Base-by-base conservation (phyloP, 495 filamentous ascomycete species). In the Daldinia bambusicola region DNA sequence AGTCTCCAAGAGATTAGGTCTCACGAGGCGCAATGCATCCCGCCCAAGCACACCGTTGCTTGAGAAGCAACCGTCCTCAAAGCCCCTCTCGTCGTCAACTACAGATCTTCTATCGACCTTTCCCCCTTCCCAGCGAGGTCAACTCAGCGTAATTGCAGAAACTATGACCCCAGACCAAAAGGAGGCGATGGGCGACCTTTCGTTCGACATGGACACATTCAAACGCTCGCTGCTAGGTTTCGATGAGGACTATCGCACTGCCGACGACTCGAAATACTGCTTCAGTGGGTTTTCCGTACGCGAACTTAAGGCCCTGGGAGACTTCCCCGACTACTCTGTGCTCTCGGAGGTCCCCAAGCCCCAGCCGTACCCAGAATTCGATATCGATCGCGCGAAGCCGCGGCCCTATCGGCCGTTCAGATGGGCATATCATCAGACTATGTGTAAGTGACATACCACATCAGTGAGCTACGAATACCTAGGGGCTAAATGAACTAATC, bases 381-480 rank as follows among this genome's bases (percentile, higher is more conserved):
- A 90, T 63, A 89, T 91, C 51, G 77, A 85, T 31, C 89, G 83
- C 66, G 91, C 91, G 0, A 75, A 85, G 16, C 85, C 91, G n/a
- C 83, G 91, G 37, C 91, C 89, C 13, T 91, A 92, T 76, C 84
- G 94, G 31, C 94, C 94, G 0, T 93, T 97, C 53, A 81, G 94
- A 76, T 97, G 94, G 94, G 79, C 84, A 0, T 97, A 97, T 77
- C 91, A 95, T 77, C 94, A 97, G 77, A 96, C 93, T 0, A 97
- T 97, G 94, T 92, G 93, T 96, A 87, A 66, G 89, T 84, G n/a
- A n/a, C n/a, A 43, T 3, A 13, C 12, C 0, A 7, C 30, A 31
- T 16, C 6, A 14, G 14, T 16, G 7, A 16, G 13, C 1, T n/a
- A n/a, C 1, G 4, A 53, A 53, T 18, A 26, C 3, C 26, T 37